Base-by-base conservation (phyloP, 1,284 basidiomycete genomes). In the Sutorius eximius region DNA sequence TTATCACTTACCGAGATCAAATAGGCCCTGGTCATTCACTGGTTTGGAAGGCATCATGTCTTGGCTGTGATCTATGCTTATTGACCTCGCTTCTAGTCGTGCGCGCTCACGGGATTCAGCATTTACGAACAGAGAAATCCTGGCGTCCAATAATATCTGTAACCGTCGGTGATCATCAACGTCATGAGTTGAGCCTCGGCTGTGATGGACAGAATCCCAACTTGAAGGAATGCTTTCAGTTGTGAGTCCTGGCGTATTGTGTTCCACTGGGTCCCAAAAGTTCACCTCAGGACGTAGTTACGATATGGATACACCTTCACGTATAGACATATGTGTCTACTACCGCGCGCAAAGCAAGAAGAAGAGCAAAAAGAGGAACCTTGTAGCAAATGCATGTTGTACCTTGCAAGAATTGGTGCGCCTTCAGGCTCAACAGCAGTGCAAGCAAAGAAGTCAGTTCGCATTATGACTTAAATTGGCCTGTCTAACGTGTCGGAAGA, bases 121-220 rank as follows among this genome's bases (percentile, higher is more conserved):
- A 75, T 1, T 70, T 82, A 62, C 74, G 78, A 29, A 71, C 75
- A 0, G 81, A 80, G 50, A 80, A 74, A 54, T 71, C 74, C n/a
- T 88, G 86, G 85, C 67, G 82, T 24, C 85, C 86, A 2, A 80
- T 87, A 44, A 72, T 89, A 41, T 75, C 77, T 0, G 64, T 88
- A 12, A 75, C 82, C 22, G 72, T 82, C n/a, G 80, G 81, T 53
- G 71, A 73, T 4, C 73, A 78, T 22, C 74, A 77, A 18, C 56
- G 56, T 2, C 77, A 82, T 56, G 86, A 88, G 60, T 73, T 80
- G 15, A 67, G 74, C 15, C 78, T 89, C 3, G 87, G 86, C 0
- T 74, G 73, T 22, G 85, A 89, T 51, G 86, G 87, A 0, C 86
- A 87, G 62, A 86, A 85, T 56, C 79, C 83, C 0, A 87, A 88